Evolutionary conservation across 805 yeast species (phyloP).

Genomic region (Hanseniaspora singularis): DNA sequence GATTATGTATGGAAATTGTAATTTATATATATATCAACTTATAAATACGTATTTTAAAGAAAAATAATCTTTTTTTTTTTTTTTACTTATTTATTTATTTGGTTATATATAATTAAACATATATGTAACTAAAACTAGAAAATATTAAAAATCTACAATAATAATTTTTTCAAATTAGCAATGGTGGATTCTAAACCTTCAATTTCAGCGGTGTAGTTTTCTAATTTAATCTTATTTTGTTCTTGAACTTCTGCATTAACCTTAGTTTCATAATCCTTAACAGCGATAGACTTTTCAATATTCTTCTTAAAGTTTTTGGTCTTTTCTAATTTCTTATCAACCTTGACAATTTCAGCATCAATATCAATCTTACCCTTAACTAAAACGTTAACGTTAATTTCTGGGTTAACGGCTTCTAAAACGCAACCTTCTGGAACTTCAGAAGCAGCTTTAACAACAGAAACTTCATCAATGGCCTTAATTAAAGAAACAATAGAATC

Average conservation of each 20-base stretch:
- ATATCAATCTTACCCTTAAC: constrained; percentile 92
- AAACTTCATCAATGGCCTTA: constrained; percentile 72
- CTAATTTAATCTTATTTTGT: constrained; percentile 54
- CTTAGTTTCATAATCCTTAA: constrained; percentile 73
- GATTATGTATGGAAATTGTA: constrained; percentile 50
- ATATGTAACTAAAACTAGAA: background rate
- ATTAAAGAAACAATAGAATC: constrained; percentile 83
- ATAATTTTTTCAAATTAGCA: constrained; percentile 68
- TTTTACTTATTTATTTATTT: background rate
- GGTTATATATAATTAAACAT: constrained; percentile 3
- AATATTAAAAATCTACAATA: constrained; percentile 30
- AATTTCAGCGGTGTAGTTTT: constrained; percentile 69
- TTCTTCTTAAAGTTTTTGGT: constrained; percentile 46
- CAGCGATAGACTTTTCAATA: constrained; percentile 55
- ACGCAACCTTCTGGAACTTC: constrained; percentile 84
- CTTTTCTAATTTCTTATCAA: constrained; percentile 60
- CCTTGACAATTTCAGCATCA: constrained; percentile 81
- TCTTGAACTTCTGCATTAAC: constrained; percentile 75
- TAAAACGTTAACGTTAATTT: constrained; percentile 73
- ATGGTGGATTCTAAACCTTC: constrained; percentile 83
- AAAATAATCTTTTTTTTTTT: background rate
- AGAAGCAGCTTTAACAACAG: constrained; percentile 45
- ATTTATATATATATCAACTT: background rate
- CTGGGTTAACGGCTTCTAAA: constrained; percentile 66
- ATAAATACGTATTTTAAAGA: background rate